Evolutionary conservation across 2,329 filamentous ascomycete species (phyloP).

Genomic region (Ceratocystis diversiconidia): DNA sequence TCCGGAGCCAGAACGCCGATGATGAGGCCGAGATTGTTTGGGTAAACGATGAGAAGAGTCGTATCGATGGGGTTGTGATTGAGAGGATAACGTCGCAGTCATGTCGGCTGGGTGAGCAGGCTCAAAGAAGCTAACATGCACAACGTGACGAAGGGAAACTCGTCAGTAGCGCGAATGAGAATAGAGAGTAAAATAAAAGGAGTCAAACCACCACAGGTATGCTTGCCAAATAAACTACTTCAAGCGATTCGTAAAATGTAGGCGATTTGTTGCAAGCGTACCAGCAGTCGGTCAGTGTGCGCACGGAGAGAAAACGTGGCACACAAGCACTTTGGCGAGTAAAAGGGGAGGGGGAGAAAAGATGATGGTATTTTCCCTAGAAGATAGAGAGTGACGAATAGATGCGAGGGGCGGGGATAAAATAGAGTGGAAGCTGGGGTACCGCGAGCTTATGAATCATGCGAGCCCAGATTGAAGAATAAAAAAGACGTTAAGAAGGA

Average conservation of each 20-base stretch:
- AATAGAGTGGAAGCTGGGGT: neutral
- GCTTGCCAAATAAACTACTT: neutral
- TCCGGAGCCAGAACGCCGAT: slow-evolving; percentile 16
- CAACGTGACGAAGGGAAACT: slow-evolving; percentile 2
- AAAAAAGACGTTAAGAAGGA: neutral
- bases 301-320: slow-evolving; percentile 2
- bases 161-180: neutral
- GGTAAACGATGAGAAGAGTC: slow-evolving; percentile 16
- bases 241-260: neutral
- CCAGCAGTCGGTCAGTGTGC: neutral
- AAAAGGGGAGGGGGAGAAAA: neutral
- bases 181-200: neutral
- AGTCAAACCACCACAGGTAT: neutral
- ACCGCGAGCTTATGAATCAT: neutral
- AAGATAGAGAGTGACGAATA: neutral
- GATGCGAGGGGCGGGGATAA: neutral
- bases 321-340: neutral
- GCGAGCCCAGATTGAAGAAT: neutral
- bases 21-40: slow-evolving; percentile 15
- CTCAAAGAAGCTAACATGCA: slow-evolving; percentile 8
- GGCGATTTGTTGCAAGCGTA: neutral
- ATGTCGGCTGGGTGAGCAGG: slow-evolving; percentile 14
- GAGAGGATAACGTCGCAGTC: slow-evolving; percentile 17
- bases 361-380: neutral
- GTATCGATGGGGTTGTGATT: slow-evolving; percentile 16